These are phyloP conservation scores for Pseudevernia furfuracea DNA, from an alignment of 495 filamentous ascomycete species.

Conservation along the genomic window DNA sequence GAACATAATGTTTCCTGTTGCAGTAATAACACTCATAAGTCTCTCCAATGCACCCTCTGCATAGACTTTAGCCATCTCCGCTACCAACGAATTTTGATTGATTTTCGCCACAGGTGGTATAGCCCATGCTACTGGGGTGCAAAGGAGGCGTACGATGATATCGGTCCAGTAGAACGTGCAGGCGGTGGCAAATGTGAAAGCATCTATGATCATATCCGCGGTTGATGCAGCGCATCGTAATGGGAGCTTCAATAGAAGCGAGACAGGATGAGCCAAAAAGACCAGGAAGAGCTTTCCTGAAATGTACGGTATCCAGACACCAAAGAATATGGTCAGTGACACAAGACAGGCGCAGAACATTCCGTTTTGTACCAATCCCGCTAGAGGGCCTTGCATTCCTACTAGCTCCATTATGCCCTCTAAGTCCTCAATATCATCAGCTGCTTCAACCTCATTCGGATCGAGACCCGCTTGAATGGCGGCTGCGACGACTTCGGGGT, in stretches of 20 bases:
- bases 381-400: conserved; percentile 89
- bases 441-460: conserved; percentile 49
- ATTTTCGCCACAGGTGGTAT: conserved; percentile 38
- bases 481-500: conserved; percentile 36
- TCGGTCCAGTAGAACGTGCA: conserved; percentile 49
- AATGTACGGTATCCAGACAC: conserved; percentile 86
- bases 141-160: conserved; percentile 37
- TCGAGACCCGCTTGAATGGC: conserved; percentile 46
- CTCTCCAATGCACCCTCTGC: conserved; percentile 29
- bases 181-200: conserved; percentile 48
- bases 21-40: conserved; percentile 17
- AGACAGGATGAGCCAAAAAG: conserved; percentile 67
- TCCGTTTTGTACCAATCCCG: conserved; percentile 84
- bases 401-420: conserved; percentile 95
- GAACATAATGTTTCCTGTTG: conserved; percentile 22
- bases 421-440: conserved; percentile 91
- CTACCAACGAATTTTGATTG: conserved; percentile 29
- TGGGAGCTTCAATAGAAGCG: conserved; percentile 59
- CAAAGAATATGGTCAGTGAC: conserved; percentile 71
- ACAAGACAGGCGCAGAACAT: conserved; percentile 90
- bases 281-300: conserved; percentile 78
- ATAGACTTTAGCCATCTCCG: conserved; percentile 23
- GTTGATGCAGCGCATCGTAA: conserved; percentile 58
- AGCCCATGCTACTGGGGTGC: conserved; percentile 39
- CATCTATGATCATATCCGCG: conserved; percentile 64